phyloP scores from a whole-genome alignment of 202 grass and related monocot species.

The Hordeum pubiflorum region DNA sequence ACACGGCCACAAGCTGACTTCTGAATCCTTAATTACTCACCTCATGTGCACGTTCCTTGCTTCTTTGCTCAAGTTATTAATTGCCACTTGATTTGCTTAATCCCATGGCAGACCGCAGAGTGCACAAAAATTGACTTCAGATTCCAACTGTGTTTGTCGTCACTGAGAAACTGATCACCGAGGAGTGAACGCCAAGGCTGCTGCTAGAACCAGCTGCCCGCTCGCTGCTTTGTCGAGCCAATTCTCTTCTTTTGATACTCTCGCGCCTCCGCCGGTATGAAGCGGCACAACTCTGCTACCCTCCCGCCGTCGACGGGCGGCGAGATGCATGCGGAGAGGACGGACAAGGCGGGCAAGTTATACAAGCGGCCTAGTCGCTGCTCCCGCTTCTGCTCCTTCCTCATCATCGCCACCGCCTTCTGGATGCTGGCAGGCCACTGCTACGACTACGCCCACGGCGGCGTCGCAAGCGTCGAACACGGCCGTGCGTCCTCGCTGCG shows the following conservation, averaged over 20 bases:
- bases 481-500: neutral
- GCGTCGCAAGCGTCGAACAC: conserved; percentile 11
- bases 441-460: conserved; percentile 15
- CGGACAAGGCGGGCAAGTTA: conserved; percentile 15
- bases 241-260: conserved; percentile 14
- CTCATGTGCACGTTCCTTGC: neutral
- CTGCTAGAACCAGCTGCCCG: neutral
- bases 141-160: neutral
- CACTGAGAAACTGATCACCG: neutral
- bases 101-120: neutral
- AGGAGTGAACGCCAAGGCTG: neutral
- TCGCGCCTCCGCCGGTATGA: conserved; percentile 22
- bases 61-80: neutral
- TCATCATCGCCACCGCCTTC: conserved; percentile 21
- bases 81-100: neutral
- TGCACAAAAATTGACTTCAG: neutral
- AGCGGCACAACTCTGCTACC: conserved; percentile 28
- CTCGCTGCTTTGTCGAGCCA: conserved; percentile 8
- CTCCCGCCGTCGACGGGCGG: conserved; percentile 20
- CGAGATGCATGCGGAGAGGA: neutral
- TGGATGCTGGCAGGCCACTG: conserved; percentile 18
- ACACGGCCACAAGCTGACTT: neutral
- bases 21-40: neutral
- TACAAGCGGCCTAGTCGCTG: neutral
- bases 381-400: conserved; percentile 9